Evolutionary conservation across 1,284 basidiomycete genomes (phyloP), one percentile per base, ranked within the genome.

Genomic region (Irpex sp.): DNA sequence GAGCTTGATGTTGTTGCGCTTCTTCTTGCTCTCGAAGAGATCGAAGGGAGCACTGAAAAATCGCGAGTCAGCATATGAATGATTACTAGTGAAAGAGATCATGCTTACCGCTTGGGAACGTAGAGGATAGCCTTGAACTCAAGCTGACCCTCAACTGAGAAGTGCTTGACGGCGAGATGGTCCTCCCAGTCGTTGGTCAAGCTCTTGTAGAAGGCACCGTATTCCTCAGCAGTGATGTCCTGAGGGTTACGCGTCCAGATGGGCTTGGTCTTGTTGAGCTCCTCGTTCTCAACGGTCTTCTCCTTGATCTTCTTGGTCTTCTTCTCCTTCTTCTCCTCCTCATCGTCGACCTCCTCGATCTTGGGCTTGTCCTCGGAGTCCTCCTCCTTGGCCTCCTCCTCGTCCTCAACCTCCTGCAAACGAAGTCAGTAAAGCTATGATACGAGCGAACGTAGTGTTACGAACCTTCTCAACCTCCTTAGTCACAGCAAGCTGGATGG

Each of bases 1-100:
- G 78, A 99, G 95, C 85, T 99, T 99, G 87, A 99, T 98, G 92
- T 98, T 99, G 89, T 98, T 98, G 76, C 97, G 94, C 90, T 99
- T 99, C 93, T 99, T 99, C 93, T 99, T 99, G 71, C 93, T 94
- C 86, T 99, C 97, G 81, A 99, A 99, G 79, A 99, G 91, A 76
- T 99, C 97, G 79, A 99, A 99, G 62, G 97, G 96, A 55, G 96
- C 96, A 68, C 94, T 94, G 62, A 0, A 60, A 52, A 64, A 19
- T 19, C 5, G 17, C 7, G 5, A 2, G 19, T 65, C n/a, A 57
- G 4, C 60, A 11, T 11, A 2, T 36, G 31, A 7, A 34, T 21
- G 17, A 47, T 54, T n/a, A 19, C 3, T 34, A 26, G 8, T 38
- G 5, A 15, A 40, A 54, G n/a, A 62, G 56, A 62, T 62, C 51